Evolutionary conservation across 257 asterid genomes (phyloP).

Genomic region (Cynanchum wilfordii): DNA sequence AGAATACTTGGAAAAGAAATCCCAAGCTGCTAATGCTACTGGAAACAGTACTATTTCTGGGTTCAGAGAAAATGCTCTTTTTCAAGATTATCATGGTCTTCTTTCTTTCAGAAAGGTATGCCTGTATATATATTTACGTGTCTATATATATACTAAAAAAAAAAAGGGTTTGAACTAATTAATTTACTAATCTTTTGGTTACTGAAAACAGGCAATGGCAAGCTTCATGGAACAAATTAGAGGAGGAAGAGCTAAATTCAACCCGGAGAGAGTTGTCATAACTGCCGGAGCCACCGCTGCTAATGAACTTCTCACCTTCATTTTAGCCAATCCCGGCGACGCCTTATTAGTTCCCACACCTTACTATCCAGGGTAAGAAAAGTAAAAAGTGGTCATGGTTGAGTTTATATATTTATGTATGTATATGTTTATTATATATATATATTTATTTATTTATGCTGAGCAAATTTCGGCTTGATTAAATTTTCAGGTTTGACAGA

Average conservation of each 20-base stretch:
- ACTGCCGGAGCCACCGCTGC: conserved; percentile 97
- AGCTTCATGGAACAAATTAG: conserved; percentile 82
- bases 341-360: conserved; percentile 91
- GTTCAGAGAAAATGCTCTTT: conserved; percentile 78
- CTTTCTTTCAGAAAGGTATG: conserved; percentile 64
- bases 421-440: no score
- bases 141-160: not conserved
- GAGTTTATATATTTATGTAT: no score
- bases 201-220: conserved; percentile 66
- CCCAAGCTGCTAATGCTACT: conserved; percentile 21
- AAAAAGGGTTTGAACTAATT: not conserved
- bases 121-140: not conserved
- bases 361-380: conserved; percentile 83
- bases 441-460: not conserved
- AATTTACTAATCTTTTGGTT: not conserved
- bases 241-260: conserved; percentile 69
- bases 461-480: not conserved
- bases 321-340: conserved; percentile 75
- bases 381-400: no score
- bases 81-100: conserved; percentile 96
- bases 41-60: conserved; percentile 30
- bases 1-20: conserved; percentile 47
- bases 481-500: conserved; percentile 38
- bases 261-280: conserved; percentile 73
- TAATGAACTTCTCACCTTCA: conserved; percentile 76